These are phyloP conservation scores for Diaporthe citrichinensis DNA, from an alignment of 2,329 filamentous ascomycete genomes.

Conservation along the genomic window DNA sequence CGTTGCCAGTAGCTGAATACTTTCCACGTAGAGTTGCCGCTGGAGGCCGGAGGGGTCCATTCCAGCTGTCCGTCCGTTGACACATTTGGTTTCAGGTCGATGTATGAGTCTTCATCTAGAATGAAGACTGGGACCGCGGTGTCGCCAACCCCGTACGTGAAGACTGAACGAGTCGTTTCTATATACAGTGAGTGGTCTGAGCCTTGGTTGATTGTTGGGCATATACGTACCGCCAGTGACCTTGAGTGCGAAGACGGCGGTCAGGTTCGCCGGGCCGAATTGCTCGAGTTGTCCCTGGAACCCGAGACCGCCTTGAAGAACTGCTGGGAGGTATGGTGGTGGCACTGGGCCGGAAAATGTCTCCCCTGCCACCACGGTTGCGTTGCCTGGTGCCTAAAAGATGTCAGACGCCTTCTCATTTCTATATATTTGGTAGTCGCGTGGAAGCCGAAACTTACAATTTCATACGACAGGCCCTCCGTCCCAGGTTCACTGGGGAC, in stretches of 20 bases:
- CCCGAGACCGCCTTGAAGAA: constrained; percentile 18
- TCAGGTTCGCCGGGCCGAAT: constrained; percentile 23
- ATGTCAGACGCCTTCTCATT: constrained; percentile 30
- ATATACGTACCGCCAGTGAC: constrained; percentile 10
- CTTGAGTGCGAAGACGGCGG: constrained; percentile 21
- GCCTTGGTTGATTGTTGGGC: neutral
- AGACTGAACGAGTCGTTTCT: neutral
- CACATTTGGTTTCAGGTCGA: constrained; percentile 34
- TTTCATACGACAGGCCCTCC: constrained; percentile 17
- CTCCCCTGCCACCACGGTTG: constrained; percentile 6
- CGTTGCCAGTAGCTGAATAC: constrained; percentile 38
- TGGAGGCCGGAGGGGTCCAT: neutral
- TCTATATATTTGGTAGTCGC: constrained; percentile 47
- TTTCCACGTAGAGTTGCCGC: constrained; percentile 23
- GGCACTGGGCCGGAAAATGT: constrained; percentile 28
- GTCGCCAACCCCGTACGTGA: neutral
- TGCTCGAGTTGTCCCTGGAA: constrained; percentile 21
- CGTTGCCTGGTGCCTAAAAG: constrained; percentile 30
- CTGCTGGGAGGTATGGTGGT: constrained; percentile 19
- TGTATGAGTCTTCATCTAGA: constrained; percentile 32
- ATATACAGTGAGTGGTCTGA: neutral
- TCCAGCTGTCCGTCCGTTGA: constrained; percentile 23
- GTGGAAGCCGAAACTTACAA: constrained; percentile 50
- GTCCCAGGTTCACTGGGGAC: constrained; percentile 46
- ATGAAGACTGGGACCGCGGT: neutral